These are phyloP conservation scores for Coccomyxa sp. DNA, from an alignment of 139 green algal genomes.

Conservation along the genomic window DNA sequence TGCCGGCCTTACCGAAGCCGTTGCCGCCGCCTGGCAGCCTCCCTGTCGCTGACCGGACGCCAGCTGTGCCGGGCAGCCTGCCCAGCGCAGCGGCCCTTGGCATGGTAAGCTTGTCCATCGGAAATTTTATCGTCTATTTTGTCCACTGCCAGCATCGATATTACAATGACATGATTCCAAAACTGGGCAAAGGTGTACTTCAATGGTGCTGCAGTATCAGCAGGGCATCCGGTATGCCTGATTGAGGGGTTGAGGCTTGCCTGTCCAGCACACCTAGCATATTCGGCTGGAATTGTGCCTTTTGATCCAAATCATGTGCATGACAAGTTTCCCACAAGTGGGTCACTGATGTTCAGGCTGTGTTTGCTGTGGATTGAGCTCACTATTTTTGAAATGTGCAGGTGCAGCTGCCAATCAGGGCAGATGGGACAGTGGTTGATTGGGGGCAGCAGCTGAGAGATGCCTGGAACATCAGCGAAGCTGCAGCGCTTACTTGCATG, in stretches of 20 bases:
- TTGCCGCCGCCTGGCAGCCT: slow-evolving; percentile 24
- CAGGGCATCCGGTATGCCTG: no score
- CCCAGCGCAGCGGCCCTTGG: neutral
- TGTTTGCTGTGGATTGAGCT: neutral
- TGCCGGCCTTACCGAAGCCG: slow-evolving; percentile 10
- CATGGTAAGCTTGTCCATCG: no score
- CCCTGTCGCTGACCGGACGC: slow-evolving; percentile 14
- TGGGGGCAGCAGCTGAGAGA: slow-evolving; percentile 26
- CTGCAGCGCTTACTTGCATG: slow-evolving; percentile 26
- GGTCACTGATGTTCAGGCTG: no score
- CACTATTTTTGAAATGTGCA: neutral
- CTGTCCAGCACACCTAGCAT: no score
- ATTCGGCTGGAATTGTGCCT: no score
- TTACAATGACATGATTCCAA: no score
- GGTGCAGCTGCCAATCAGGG: slow-evolving; percentile 15
- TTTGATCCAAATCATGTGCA: no score
- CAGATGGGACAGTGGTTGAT: slow-evolving; percentile 18
- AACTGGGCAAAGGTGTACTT: no score
- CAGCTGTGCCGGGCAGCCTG: neutral
- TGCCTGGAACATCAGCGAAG: slow-evolving; percentile 37
- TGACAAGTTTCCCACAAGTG: neutral
- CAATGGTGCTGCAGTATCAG: no score
- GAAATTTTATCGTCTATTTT: no score
- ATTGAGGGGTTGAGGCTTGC: no score
- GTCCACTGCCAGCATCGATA: no score